Evolutionary conservation across 2,329 filamentous ascomycete genomes (phyloP).

Genomic region (Penicillium concentricum): DNA sequence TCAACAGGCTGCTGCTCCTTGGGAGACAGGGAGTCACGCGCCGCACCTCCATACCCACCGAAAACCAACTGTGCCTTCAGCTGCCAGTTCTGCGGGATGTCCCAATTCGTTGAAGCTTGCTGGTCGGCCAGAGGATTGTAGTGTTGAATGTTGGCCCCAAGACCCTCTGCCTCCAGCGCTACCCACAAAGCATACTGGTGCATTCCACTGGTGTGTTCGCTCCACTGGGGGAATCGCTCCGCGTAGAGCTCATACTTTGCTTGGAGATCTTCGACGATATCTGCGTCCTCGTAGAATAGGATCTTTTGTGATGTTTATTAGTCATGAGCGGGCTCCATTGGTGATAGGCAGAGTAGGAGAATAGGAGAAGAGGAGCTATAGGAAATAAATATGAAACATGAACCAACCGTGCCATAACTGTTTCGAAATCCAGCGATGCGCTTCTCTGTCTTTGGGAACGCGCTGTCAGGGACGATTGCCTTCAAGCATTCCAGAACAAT

Average conservation of each 20-base stretch:
- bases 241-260: constrained; percentile 60
- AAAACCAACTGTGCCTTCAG: constrained; percentile 80
- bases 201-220: constrained; percentile 71
- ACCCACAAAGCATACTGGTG: constrained; percentile 69
- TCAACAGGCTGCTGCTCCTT: neutral
- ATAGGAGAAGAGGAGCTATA: neutral
- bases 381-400: neutral
- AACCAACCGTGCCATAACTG: constrained; percentile 67
- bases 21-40: neutral
- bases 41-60: constrained; percentile 31
- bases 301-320: constrained; percentile 35
- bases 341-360: neutral
- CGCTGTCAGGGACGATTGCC: constrained; percentile 61
- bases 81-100: constrained; percentile 66
- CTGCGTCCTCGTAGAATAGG: constrained; percentile 77
- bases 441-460: constrained; percentile 33
- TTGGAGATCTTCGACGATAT: constrained; percentile 56
- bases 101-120: constrained; percentile 66
- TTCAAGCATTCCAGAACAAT: constrained; percentile 56
- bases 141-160: constrained; percentile 83
- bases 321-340: too few relatives aligned
- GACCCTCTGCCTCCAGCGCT: constrained; percentile 73
- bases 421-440: constrained; percentile 58
- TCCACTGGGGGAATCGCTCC: constrained; percentile 69
- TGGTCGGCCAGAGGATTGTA: constrained; percentile 81